These are phyloP conservation scores for Aphanomyces invadans DNA, from an alignment of 352 stramenopile species.

Conservation along the genomic window DNA sequence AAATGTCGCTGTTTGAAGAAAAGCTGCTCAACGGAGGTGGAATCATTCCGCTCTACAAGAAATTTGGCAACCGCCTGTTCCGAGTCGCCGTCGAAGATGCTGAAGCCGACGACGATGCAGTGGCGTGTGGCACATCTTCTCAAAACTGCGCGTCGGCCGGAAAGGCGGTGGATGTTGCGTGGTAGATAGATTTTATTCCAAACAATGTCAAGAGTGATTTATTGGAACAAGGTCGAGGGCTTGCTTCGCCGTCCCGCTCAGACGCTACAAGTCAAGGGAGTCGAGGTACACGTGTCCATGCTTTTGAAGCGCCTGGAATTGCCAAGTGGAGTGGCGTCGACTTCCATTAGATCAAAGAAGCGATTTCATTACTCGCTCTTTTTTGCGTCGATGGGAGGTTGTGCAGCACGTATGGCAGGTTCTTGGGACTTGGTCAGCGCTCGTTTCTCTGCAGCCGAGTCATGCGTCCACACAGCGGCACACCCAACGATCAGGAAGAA, in stretches of 20 bases:
- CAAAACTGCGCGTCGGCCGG: background rate
- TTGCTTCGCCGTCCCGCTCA: too few species aligned
- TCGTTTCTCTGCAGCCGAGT: background rate
- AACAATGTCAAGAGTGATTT: too few species aligned
- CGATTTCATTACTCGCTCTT: background rate
- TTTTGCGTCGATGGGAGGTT: background rate
- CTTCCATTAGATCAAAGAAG: too few species aligned
- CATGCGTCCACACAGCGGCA: background rate
- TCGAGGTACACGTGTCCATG: too few species aligned
- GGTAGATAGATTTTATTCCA: background rate
- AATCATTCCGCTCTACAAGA: slow-evolving; percentile 84
- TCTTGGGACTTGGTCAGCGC: background rate
- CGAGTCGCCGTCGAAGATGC: slow-evolving; percentile 72
- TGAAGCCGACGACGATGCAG: slow-evolving; percentile 8
- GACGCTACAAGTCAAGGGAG: too few species aligned
- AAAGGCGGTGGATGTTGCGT: slow-evolving; percentile 14
- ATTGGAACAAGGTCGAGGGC: too few species aligned
- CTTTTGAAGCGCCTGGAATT: too few species aligned
- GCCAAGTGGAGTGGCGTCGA: too few species aligned
- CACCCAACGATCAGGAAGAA: background rate
- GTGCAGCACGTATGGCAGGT: background rate
- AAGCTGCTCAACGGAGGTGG: slow-evolving; percentile 65
- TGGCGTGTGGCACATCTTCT: background rate
- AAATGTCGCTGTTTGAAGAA: slow-evolving; percentile 84
- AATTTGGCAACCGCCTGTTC: slow-evolving; percentile 80